Evolutionary conservation across 805 yeast genomes (phyloP), one percentile per base, ranked within the genome.

Genomic region (Maudiozyma turicensis): DNA sequence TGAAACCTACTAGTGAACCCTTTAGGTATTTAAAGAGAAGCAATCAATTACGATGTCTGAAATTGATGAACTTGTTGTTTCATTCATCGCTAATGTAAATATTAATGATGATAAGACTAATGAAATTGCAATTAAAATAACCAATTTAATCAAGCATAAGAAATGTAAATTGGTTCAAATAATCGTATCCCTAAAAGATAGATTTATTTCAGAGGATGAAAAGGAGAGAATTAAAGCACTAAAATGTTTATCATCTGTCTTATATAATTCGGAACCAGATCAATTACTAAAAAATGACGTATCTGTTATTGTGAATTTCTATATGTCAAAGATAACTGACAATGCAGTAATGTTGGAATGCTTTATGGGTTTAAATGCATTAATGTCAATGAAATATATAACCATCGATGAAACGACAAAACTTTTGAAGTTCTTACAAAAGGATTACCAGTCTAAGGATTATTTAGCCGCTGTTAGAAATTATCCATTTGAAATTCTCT

Each of bases 261-360:
- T 78, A 30, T 50, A 54, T 2, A 54, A 59, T 11, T 50, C 75
- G 3, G 51, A 66, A 0, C 39, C 55, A 0, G 54, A 61, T 6
- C 57, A 57, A 8, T 60, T 78, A 26, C 57, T 63, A 11, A 60
- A 66, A 8, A 71, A 72, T 48, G 77, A 74, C 43, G 57, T 69
- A 4, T 57, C 65, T 11, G 74, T 71, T 7, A 54, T 72, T 13
- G 64, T 63, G 30, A 59, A 75, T 6, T 91, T 91, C 63, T 75
- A 80, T 48, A 51, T 74, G 13, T 79, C 81, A 14, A 84, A 91
- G 54, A 63, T 87, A 26, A 84, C 80, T 10, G 96, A 89, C 58
- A 71, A 73, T 13, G 65, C 71, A 3, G 73, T 84, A 41, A 58
- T 80, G 32, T 68, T 68, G 38, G 77, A 78, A 51, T 74, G 82